A percentile compares a stretch with the other conserved stretches of the same genome.
phyloP scores from a whole-genome alignment of 768 basidiomycete species.

The Gyrodon lividus region DNA sequence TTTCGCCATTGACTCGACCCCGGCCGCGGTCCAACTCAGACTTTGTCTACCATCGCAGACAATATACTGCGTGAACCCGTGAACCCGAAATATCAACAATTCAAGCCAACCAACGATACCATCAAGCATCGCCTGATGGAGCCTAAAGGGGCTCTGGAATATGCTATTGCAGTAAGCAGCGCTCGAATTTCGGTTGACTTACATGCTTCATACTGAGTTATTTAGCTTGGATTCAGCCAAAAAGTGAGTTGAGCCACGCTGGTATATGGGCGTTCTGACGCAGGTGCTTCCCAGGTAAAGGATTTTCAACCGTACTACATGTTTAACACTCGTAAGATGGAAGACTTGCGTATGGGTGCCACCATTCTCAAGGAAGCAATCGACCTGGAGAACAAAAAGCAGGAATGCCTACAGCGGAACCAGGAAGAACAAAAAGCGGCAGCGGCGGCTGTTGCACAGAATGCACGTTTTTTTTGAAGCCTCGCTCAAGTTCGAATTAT shows the following conservation, averaged over 20 bases:
- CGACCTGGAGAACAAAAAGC: constrained; percentile 46
- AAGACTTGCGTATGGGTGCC: constrained; percentile 61
- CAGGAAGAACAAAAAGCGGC: constrained; percentile 62
- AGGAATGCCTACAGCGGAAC: constrained; percentile 45
- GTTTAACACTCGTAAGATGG: constrained; percentile 52
- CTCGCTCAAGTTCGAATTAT: background rate
- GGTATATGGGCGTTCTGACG: background rate
- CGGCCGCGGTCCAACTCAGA: constrained; percentile 39
- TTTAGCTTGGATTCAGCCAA: constrained; percentile 70
- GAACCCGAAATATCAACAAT: constrained; percentile 67
- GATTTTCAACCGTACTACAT: constrained; percentile 74
- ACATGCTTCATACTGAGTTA: constrained; percentile 10
- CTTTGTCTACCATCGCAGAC: constrained; percentile 63
- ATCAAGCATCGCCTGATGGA: constrained; percentile 70
- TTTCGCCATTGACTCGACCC: background rate
- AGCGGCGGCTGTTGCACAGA: constrained; percentile 50
- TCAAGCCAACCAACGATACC: constrained; percentile 71
- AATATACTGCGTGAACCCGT: constrained; percentile 74
- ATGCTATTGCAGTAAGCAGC: constrained; percentile 67
- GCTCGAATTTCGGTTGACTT: constrained; percentile 3
- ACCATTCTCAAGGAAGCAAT: constrained; percentile 64
- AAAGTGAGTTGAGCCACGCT: constrained; percentile 43
- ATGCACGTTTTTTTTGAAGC: constrained; percentile 37
- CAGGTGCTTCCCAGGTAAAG: constrained; percentile 45
- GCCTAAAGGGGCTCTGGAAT: constrained; percentile 72